These are phyloP conservation scores for Canavalia gladiata DNA, from an alignment of 306 rosid species.

Conservation along the genomic window DNA sequence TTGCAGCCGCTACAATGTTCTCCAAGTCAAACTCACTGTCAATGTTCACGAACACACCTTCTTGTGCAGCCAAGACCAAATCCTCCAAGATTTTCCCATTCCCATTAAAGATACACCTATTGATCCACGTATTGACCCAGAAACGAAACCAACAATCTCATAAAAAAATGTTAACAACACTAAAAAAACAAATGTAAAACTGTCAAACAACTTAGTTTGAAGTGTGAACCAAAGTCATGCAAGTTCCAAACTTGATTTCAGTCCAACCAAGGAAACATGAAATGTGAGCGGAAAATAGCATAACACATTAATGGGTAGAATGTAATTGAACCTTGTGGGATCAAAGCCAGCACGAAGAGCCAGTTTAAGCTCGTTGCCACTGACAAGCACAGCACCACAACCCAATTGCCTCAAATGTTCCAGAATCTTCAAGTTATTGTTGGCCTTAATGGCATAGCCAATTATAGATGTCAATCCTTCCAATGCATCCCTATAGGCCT, in stretches of 20 bases:
- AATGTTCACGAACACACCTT: constrained; percentile 84
- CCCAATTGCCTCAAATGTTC: constrained; percentile 88
- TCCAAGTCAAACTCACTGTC: constrained; percentile 97
- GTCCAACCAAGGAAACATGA: background rate
- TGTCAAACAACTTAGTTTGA: background rate
- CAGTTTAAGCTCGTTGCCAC: constrained; percentile 88
- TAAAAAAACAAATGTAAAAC: background rate
- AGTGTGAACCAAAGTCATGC: background rate
- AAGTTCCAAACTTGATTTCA: background rate
- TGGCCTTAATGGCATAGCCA: constrained; percentile 95
- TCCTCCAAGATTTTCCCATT: constrained; percentile 92
- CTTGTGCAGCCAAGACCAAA: constrained; percentile 87
- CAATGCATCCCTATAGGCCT: constrained; percentile 83
- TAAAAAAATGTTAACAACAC: background rate
- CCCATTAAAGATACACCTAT: constrained; percentile 91
- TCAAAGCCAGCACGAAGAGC: constrained; percentile 91
- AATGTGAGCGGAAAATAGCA: background rate
- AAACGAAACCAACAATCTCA: constrained; percentile 4
- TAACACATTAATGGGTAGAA: background rate
- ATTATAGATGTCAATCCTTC: constrained; percentile 76
- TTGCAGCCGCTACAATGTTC: constrained; percentile 82
- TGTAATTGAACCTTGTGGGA: constrained; percentile 70
- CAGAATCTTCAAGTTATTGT: constrained; percentile 87
- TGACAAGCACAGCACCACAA: constrained; percentile 97
- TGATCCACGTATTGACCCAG: constrained; percentile 31